phyloP scores from a whole-genome alignment of 805 yeast genomes.

The Cyberlindnera petersonii region DNA sequence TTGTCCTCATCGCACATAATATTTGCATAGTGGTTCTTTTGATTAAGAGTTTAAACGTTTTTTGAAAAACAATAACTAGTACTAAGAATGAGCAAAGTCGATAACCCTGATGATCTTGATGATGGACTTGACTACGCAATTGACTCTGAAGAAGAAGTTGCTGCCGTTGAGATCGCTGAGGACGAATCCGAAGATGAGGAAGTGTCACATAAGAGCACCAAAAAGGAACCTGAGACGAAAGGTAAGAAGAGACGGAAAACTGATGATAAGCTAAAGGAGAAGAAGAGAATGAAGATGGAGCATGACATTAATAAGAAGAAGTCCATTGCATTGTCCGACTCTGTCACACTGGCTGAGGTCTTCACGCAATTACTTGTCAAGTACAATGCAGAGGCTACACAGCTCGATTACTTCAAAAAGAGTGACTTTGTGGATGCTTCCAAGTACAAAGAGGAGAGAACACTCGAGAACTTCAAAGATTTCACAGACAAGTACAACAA shows the following conservation, averaged over 20 bases:
- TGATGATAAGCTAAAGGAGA: constrained; percentile 49
- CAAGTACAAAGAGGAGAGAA: constrained; percentile 50
- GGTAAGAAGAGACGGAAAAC: constrained; percentile 27
- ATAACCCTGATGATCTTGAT: constrained; percentile 60
- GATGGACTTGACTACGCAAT: constrained; percentile 68
- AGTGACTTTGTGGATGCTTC: constrained; percentile 58
- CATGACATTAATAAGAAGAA: constrained; percentile 57
- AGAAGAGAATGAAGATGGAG: constrained; percentile 66
- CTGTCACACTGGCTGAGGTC: constrained; percentile 63
- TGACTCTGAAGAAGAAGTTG: constrained; percentile 38
- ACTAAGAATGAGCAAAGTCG: constrained; percentile 6
- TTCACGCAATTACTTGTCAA: constrained; percentile 59
- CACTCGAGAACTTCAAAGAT: constrained; percentile 48
- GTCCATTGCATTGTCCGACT: constrained; percentile 47
- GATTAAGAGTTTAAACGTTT: neutral
- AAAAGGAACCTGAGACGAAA: constrained; percentile 4
- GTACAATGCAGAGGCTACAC: constrained; percentile 61
- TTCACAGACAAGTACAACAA: constrained; percentile 52
- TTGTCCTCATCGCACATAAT: neutral
- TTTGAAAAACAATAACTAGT: neutral
- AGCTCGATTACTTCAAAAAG: constrained; percentile 66
- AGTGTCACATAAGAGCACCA: constrained; percentile 11
- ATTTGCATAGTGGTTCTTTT: neutral
- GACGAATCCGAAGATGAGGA: constrained; percentile 28
- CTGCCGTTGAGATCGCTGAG: constrained; percentile 32